Evolutionary conservation across 345 rosid genomes (phyloP).

Genomic region (Camelina sativa): DNA sequence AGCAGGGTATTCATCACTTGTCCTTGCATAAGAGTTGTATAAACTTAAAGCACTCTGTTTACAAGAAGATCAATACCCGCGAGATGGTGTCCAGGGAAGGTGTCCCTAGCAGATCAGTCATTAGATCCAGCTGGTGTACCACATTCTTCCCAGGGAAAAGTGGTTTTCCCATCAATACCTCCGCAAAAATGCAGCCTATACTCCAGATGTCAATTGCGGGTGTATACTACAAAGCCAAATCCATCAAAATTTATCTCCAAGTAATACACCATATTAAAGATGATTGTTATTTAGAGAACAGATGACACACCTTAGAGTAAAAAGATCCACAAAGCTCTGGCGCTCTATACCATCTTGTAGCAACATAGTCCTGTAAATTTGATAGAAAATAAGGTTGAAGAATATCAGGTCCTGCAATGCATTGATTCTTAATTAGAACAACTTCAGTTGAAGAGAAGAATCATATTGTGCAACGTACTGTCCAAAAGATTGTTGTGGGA

Average conservation of each 20-base stretch:
- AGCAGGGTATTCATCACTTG: not conserved
- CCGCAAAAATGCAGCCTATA: conserved; percentile 97
- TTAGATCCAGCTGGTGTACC: conserved; percentile 94
- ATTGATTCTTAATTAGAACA: conserved; percentile 1
- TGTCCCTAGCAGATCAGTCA: conserved; percentile 96
- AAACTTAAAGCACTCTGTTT: conserved; percentile 1
- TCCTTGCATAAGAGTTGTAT: conserved; percentile 11
- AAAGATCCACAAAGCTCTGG: conserved; percentile 99
- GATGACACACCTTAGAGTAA: conserved; percentile 77
- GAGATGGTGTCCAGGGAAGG: conserved; percentile 92
- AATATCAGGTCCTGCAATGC: conserved; percentile 18
- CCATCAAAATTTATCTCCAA: conserved; percentile 5
- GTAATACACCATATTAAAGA: not conserved
- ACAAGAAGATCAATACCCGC: conserved; percentile 53
- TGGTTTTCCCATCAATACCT: conserved; percentile 85
- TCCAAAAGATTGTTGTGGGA: conserved; percentile 91
- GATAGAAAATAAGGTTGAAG: conserved; percentile 26
- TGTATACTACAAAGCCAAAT: conserved; percentile 71
- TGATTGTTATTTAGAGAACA: conserved; percentile 10
- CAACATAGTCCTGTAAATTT: conserved; percentile 82
- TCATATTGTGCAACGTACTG: conserved; percentile 53
- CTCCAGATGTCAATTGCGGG: conserved; percentile 98
- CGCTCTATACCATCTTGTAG: conserved; percentile 99
- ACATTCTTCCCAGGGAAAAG: conserved; percentile 96
- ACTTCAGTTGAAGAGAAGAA: conserved; percentile 23